Evolutionary conservation across 306 rosid species (phyloP), one percentile per base, ranked within the genome.

Genomic region (Cicer pinnatifidum): DNA sequence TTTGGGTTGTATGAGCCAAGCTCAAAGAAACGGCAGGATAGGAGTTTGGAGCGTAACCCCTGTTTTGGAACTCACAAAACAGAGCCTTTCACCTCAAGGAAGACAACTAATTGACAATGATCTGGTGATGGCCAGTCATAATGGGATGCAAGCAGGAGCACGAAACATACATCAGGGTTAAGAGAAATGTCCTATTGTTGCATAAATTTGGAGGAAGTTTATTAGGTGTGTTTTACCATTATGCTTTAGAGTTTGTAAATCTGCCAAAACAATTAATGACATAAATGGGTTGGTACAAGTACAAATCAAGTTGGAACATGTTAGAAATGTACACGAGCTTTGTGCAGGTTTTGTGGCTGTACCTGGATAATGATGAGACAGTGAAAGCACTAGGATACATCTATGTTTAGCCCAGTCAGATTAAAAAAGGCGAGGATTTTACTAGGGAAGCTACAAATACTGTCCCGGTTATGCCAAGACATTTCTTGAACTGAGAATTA

Each of bases 161-260:
- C 0, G 28, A 15, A 48, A 2, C 28, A 15, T 52, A 52, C 58
- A 16, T 3, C 28, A 8, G 9, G 11, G 28, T 52, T 52, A 23
- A 23, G 28, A 5, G 33, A 52, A 52, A 52, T 52, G 4, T 16
- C 11, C 58, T 16, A 28, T 28, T 28, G 58, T 52, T 52, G 11
- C 58, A 52, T 11, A 23, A 52, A 52, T 15, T 51, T 51, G 58
- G 58, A 15, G 58, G 58, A 51, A 15, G 58, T 52, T 52, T 52
- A 52, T 52, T 52, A 15, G 23, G 11, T 52, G 33, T 52, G 58
- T 8, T 52, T 52, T 52, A 16, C 58, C 28, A 16, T 15, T 52
- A 4, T 52, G 23, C 58, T 52, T 23, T 8, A 50, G 19, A n/a
- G 54, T 1, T 8, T 50, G 54, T 6, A 9, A n/a, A 48, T 16